Percentiles rank a stretch among this genome's conserved stretches.
Evolutionary conservation across 495 filamentous ascomycete genomes (phyloP).

Genomic region (Hypoxylon fragiforme): DNA sequence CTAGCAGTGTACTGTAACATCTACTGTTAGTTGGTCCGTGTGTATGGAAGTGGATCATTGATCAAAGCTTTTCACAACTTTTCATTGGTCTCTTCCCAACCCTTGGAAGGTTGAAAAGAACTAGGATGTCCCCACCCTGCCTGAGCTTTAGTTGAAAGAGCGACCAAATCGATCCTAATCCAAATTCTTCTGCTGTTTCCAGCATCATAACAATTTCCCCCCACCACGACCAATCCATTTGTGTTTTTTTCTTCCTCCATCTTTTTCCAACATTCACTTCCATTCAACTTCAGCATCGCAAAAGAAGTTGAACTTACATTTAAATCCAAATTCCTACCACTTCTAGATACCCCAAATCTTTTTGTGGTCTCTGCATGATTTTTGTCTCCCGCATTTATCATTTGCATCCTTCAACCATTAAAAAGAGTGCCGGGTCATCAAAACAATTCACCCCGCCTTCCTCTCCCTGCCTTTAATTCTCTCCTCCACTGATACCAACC

Average conservation of each 20-base stretch:
- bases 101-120: no score
- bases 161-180: slow-evolving; percentile 30
- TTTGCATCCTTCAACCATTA: background rate
- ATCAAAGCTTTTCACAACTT: no score
- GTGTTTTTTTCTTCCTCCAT: slow-evolving; percentile 30
- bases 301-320: background rate
- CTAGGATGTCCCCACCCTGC: slow-evolving; percentile 2
- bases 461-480: slow-evolving; percentile 42
- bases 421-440: slow-evolving; percentile 17
- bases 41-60: background rate
- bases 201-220: slow-evolving; percentile 35
- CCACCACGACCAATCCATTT: slow-evolving; percentile 35
- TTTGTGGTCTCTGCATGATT: slow-evolving; percentile 7
- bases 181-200: slow-evolving; percentile 40
- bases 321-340: background rate
- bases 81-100: no score
- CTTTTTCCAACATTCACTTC: slow-evolving; percentile 24
- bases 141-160: slow-evolving; percentile 31
- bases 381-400: background rate
- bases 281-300: background rate
- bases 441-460: slow-evolving; percentile 45
- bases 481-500: slow-evolving; percentile 31
- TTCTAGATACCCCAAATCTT: background rate
- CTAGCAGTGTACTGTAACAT: no score
- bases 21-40: slow-evolving; percentile 16